phyloP scores from a whole-genome alignment of 2,329 filamentous ascomycete species.

The Trichophaea hybrida region DNA sequence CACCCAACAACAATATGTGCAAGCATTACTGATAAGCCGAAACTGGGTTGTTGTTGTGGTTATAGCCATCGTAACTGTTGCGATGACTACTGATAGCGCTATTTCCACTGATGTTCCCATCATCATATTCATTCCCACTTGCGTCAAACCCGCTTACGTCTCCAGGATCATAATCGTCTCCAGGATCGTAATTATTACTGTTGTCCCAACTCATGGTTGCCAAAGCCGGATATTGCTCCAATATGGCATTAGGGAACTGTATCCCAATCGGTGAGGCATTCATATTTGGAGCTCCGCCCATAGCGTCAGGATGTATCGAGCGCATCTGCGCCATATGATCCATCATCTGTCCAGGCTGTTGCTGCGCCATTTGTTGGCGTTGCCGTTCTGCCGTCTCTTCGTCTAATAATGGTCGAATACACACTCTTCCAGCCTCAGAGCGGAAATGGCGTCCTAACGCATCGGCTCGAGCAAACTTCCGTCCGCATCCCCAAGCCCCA shows the following conservation, averaged over 20 bases:
- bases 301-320: conserved; percentile 28
- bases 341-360: neutral
- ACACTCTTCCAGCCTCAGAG: conserved; percentile 86
- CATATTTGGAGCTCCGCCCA: conserved; percentile 25
- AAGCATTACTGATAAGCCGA: too few species aligned
- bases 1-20: neutral
- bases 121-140: conserved; percentile 37
- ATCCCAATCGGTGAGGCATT: conserved; percentile 27
- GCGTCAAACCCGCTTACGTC: conserved; percentile 52
- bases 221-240: conserved; percentile 88
- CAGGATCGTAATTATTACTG: conserved; percentile 38
- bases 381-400: conserved; percentile 79
- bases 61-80: conserved; percentile 23
- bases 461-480: conserved; percentile 87
- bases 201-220: conserved; percentile 78
- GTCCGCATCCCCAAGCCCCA: conserved; percentile 80
- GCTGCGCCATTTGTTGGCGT: conserved; percentile 41
- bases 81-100: conserved; percentile 23
- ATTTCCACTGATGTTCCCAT: conserved; percentile 19
- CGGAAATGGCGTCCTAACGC: conserved; percentile 88
- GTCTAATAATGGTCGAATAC: conserved; percentile 91
- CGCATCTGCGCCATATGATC: conserved; percentile 27
- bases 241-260: conserved; percentile 66
- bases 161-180: too few species aligned
- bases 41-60: too few species aligned